These are phyloP conservation scores for Epichloe scottii DNA, from an alignment of 2,329 filamentous ascomycete species.

Conservation along the genomic window DNA sequence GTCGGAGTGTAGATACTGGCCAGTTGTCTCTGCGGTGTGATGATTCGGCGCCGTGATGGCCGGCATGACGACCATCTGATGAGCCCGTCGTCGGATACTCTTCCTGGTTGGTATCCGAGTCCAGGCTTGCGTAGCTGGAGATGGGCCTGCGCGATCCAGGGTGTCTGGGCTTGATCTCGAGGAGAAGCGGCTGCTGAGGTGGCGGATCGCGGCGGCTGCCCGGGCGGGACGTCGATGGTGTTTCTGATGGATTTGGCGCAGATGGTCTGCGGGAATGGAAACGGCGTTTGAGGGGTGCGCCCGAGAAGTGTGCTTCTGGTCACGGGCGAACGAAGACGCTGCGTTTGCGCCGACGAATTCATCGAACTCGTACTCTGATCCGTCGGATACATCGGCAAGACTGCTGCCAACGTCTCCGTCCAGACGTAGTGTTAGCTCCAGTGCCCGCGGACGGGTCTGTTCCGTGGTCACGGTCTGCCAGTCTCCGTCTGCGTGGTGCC, in stretches of 20 bases:
- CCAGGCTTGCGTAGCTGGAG: conserved; percentile 20
- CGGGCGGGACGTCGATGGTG: conserved; percentile 10
- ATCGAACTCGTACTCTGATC: conserved; percentile 9
- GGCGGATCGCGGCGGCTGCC: conserved; percentile 13
- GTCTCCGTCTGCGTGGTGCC: conserved; percentile 15
- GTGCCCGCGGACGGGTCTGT: conserved; percentile 10
- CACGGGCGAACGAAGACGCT: not conserved
- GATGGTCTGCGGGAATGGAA: not conserved
- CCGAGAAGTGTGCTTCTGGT: not conserved
- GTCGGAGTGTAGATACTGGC: not conserved
- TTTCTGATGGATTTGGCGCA: conserved; percentile 11
- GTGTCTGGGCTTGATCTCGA: conserved; percentile 1
- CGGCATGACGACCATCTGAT: not conserved
- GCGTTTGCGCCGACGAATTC: conserved; percentile 2
- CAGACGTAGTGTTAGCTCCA: conserved; percentile 11
- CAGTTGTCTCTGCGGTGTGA: not conserved
- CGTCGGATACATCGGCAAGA: conserved; percentile 32
- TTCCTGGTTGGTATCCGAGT: conserved; percentile 12
- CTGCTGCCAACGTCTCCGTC: conserved; percentile 27
- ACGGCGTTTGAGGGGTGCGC: not conserved
- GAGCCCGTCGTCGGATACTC: not conserved
- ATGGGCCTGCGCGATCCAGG: conserved; percentile 14
- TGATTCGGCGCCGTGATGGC: not conserved
- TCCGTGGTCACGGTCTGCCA: conserved; percentile 26
- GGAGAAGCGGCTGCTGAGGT: conserved; percentile 17